phyloP scores from a whole-genome alignment of 2,329 filamentous ascomycete genomes.

The Calonectria multiphialidica region DNA sequence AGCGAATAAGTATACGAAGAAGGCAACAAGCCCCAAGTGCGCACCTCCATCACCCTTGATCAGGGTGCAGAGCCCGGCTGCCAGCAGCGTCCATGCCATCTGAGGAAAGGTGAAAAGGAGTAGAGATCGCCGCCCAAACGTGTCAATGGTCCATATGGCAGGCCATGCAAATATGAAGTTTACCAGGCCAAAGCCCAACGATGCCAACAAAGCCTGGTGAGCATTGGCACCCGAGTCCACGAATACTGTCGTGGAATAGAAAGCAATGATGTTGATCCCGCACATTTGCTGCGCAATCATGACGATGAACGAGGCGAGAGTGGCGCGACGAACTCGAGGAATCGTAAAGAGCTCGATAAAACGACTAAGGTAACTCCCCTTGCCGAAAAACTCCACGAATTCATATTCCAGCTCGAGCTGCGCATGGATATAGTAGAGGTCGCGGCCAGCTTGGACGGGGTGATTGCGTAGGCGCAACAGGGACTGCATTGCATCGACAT shows the following conservation, averaged over 20 bases:
- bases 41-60: conserved; percentile 54
- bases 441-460: conserved; percentile 69
- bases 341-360: conserved; percentile 77
- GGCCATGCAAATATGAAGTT: conserved; percentile 71
- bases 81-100: conserved; percentile 56
- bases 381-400: conserved; percentile 59
- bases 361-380: conserved; percentile 70
- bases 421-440: conserved; percentile 74
- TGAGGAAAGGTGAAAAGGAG: conserved; percentile 57
- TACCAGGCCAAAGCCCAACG: conserved; percentile 69
- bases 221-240: conserved; percentile 66
- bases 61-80: conserved; percentile 62
- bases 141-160: conserved; percentile 71
- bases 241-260: conserved; percentile 78
- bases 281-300: conserved; percentile 86
- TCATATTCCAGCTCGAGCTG: conserved; percentile 72
- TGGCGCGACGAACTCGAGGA: conserved; percentile 78
- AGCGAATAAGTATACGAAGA: conserved; percentile 69
- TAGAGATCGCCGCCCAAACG: conserved; percentile 65
- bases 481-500: conserved; percentile 70
- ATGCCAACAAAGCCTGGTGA: conserved; percentile 69
- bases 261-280: conserved; percentile 79
- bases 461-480: conserved; percentile 65
- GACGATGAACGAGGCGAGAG: conserved; percentile 80
- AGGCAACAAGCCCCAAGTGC: conserved; percentile 60